phyloP scores from a whole-genome alignment of 371 early-diverging fungal species.

The Amoeboaphelidium protococcarum region DNA sequence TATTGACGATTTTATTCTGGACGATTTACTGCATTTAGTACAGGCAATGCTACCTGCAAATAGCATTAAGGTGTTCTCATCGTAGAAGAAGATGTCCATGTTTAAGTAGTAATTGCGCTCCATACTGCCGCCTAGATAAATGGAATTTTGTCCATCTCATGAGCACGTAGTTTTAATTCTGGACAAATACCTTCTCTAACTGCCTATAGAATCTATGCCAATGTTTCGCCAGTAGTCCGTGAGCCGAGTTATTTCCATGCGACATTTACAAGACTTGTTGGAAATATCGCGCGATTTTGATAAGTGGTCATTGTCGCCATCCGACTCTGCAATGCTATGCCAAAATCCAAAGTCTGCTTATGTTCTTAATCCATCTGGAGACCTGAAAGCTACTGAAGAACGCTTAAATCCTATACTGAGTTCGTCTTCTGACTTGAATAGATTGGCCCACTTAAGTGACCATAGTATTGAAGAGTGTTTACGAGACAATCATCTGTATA shows the following conservation, averaged over 20 bases:
- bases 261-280: not conserved
- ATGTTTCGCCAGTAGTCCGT: not conserved
- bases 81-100: not conserved
- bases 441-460: not conserved
- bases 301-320: not conserved
- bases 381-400: not conserved
- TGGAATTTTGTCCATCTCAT: not conserved
- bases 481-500: conserved; percentile 2
- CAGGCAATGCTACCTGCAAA: not conserved
- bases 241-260: not conserved
- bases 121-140: not conserved
- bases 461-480: not conserved
- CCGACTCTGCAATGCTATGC: not conserved
- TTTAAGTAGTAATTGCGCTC: not conserved
- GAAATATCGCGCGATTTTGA: not conserved
- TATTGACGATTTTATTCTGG: not conserved
- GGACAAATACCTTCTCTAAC: not conserved
- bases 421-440: not conserved
- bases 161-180: not conserved
- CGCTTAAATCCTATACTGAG: not conserved
- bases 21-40: not conserved
- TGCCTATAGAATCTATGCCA: not conserved
- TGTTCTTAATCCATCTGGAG: not conserved
- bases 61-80: not conserved
- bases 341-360: not conserved